Conservation (phyloP, 2,329 filamentous ascomycete genomes). For the Nigrospora sphaerica region DNA sequence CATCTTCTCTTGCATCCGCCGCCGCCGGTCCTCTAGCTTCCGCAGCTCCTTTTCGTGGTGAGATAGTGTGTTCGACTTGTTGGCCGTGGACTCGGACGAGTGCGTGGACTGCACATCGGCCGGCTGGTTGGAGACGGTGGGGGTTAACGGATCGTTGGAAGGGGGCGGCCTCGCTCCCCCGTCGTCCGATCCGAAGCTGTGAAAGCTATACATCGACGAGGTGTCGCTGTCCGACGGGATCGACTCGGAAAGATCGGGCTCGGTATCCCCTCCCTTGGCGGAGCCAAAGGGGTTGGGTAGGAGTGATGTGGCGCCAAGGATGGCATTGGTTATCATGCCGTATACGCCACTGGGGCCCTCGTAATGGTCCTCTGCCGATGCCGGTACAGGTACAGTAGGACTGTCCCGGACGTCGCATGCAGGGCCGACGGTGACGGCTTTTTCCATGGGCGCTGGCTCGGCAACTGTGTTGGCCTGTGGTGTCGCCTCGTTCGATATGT, state of each 20-base stretch:
- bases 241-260: constrained; percentile 19
- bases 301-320: constrained; percentile 41
- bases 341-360: constrained; percentile 41
- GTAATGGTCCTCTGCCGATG: constrained; percentile 7
- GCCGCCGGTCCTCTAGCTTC: constrained; percentile 51
- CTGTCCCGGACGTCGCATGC: neutral
- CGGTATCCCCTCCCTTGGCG: constrained; percentile 20
- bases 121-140: constrained; percentile 11
- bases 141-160: constrained; percentile 9
- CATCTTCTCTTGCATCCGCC: constrained; percentile 32
- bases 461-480: constrained; percentile 21
- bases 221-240: constrained; percentile 28
- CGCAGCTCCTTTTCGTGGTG: constrained; percentile 57
- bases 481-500: constrained; percentile 12
- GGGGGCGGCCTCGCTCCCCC: constrained; percentile 18
- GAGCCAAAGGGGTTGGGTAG: constrained; percentile 26
- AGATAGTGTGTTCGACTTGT: constrained; percentile 17
- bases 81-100: constrained; percentile 31
- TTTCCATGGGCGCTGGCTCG: constrained; percentile 12
- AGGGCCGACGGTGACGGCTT: constrained; percentile 1
- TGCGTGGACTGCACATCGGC: constrained; percentile 19
- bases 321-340: constrained; percentile 45
- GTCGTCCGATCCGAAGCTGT: constrained; percentile 43
- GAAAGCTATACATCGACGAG: constrained; percentile 42
- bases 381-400: constrained; percentile 10